Evolutionary conservation across 805 yeast species (phyloP).

Genomic region (Starmerella vaccinii): DNA sequence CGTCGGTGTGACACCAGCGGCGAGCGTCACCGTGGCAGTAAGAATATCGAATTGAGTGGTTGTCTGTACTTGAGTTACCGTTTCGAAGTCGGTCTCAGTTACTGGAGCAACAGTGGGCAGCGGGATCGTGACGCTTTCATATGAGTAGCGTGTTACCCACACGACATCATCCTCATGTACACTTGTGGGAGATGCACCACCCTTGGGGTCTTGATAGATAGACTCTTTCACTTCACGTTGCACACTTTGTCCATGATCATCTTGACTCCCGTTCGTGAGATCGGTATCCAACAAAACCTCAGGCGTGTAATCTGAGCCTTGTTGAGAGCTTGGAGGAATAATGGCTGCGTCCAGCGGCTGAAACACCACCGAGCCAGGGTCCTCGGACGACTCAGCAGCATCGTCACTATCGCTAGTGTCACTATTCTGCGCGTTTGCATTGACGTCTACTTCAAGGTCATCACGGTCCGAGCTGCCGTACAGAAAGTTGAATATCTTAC

Average conservation of each 20-base stretch:
- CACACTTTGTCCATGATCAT: too few species aligned
- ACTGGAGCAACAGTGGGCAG: not conserved
- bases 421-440: not conserved
- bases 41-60: not conserved
- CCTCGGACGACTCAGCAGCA: not conserved
- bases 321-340: too few species aligned
- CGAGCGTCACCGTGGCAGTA: constrained; percentile 3
- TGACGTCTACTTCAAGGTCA: constrained; percentile 12
- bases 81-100: not conserved
- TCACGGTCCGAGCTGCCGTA: constrained; percentile 8
- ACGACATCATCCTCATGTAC: not conserved
- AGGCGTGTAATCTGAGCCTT: too few species aligned
- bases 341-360: too few species aligned
- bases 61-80: too few species aligned
- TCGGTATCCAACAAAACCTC: too few species aligned
- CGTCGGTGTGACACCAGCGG: not conserved
- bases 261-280: too few species aligned
- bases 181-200: not conserved
- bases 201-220: not conserved
- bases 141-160: constrained; percentile 8
- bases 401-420: not conserved
- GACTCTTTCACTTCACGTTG: not conserved
- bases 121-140: not conserved
- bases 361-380: not conserved
- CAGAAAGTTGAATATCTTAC: constrained; percentile 7